Conservation (phyloP, 2,329 filamentous ascomycete species). For the Trichoderma sp. region DNA sequence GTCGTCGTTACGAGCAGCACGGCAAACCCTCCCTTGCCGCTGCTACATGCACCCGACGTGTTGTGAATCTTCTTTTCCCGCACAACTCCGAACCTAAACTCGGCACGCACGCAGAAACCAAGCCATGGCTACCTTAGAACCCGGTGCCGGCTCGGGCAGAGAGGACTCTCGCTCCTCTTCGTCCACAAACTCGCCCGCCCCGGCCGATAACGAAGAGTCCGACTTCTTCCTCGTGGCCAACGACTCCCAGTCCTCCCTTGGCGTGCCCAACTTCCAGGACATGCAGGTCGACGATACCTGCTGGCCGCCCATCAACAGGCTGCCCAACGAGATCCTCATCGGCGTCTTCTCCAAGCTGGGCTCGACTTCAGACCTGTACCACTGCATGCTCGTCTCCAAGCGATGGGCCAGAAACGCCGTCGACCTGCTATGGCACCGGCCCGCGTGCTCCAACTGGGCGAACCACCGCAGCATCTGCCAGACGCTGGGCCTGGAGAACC, state of each 20-base stretch:
- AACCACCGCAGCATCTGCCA: conserved; percentile 80
- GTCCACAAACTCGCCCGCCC: conserved; percentile 74
- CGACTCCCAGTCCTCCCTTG: conserved; percentile 91
- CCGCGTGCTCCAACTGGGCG: conserved; percentile 83
- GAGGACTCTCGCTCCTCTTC: conserved; percentile 65
- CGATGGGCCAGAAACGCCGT: conserved; percentile 92
- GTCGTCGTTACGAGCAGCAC: neutral
- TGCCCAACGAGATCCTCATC: conserved; percentile 95
- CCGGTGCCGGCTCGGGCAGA: conserved; percentile 42
- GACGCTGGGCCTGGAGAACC: conserved; percentile 71
- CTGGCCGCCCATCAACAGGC: conserved; percentile 76
- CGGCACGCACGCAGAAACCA: conserved; percentile 15
- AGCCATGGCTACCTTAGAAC: conserved; percentile 25
- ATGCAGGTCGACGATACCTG: conserved; percentile 71
- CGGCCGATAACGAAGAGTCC: conserved; percentile 85
- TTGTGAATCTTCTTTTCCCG: neutral
- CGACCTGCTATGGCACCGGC: conserved; percentile 91
- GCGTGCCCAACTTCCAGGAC: conserved; percentile 75
- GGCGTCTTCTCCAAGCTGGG: conserved; percentile 85
- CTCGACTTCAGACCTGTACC: conserved; percentile 74
- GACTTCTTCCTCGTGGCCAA: conserved; percentile 90
- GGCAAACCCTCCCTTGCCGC: conserved; percentile 17
- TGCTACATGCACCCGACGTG: neutral
- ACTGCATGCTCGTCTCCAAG: conserved; percentile 92
- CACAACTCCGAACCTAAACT: neutral